Percentiles rank a stretch among this genome's conserved stretches.
These are phyloP conservation scores for Akanthomyces lecanii DNA, from an alignment of 2,329 filamentous ascomycete genomes.

Conservation along the genomic window DNA sequence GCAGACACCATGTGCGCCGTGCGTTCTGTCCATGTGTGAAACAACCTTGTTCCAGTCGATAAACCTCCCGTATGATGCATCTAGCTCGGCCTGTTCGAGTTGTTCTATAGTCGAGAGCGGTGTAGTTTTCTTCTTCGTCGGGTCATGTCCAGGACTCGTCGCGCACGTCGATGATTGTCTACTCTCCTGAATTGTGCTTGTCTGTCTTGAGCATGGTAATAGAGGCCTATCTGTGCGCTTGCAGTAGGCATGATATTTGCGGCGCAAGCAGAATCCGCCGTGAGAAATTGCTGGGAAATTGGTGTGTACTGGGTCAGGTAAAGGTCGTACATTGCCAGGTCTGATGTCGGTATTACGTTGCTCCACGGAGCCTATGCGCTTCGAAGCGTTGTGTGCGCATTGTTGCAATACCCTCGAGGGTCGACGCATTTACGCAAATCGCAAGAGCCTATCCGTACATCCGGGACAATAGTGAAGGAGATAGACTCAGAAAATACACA, in stretches of 20 bases:
- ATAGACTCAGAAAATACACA: background rate
- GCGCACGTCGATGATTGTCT: background rate
- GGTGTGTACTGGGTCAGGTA: background rate
- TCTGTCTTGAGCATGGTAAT: background rate
- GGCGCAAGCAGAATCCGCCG: background rate
- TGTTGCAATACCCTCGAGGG: conserved; percentile 8
- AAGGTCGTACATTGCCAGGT: background rate
- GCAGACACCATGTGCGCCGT: conserved; percentile 4
- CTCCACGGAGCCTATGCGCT: background rate
- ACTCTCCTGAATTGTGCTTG: too few species aligned
- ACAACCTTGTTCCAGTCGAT: conserved; percentile 3
- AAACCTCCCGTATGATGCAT: background rate
- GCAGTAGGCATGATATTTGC: background rate
- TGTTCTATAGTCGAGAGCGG: background rate
- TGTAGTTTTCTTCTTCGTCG: background rate
- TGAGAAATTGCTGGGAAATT: too few species aligned
- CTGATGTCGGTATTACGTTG: background rate
- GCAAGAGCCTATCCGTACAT: background rate
- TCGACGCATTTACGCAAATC: conserved; percentile 10
- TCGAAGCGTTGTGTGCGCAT: conserved; percentile 3
- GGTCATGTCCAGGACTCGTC: background rate
- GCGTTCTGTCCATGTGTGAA: background rate
- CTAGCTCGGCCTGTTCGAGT: conserved; percentile 1
- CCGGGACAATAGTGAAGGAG: background rate
- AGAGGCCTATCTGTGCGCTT: background rate